Percentiles rank a stretch among this genome's conserved stretches.
Evolutionary conservation across 176 grass and related monocot species (phyloP).

Genomic region (Luzula sylvatica): DNA sequence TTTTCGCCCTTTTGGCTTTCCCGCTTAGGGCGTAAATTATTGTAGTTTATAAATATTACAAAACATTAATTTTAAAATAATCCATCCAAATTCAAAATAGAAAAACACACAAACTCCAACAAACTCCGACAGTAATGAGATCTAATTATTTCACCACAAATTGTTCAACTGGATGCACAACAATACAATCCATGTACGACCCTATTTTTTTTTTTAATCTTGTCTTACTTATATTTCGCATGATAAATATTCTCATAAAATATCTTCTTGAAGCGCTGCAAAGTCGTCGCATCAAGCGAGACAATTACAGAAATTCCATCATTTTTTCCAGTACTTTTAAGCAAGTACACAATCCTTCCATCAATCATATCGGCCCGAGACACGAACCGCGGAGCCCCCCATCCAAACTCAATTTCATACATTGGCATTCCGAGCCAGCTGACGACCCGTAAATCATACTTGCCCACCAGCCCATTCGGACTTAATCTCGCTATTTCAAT

Average conservation of each 20-base stretch:
- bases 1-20: too few species aligned
- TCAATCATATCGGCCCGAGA: not conserved
- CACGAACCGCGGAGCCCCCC: not conserved
- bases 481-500: not conserved
- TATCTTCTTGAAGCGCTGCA: slow-evolving; percentile 6
- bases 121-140: too few species aligned
- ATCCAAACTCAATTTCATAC: slow-evolving; percentile 4
- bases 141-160: too few species aligned
- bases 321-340: not conserved
- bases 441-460: not conserved
- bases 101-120: too few species aligned
- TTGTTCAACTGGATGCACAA: too few species aligned
- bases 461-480: not conserved
- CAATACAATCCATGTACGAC: too few species aligned
- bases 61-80: too few species aligned
- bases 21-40: too few species aligned
- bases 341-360: not conserved
- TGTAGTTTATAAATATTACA: too few species aligned
- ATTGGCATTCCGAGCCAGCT: not conserved
- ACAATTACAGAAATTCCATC: not conserved
- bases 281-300: not conserved
- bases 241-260: not conserved
- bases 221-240: too few species aligned
- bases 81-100: too few species aligned
- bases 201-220: too few species aligned